Base-by-base conservation (phyloP, 2,329 filamentous ascomycete genomes). In the Colletotrichum nymphaeae region DNA sequence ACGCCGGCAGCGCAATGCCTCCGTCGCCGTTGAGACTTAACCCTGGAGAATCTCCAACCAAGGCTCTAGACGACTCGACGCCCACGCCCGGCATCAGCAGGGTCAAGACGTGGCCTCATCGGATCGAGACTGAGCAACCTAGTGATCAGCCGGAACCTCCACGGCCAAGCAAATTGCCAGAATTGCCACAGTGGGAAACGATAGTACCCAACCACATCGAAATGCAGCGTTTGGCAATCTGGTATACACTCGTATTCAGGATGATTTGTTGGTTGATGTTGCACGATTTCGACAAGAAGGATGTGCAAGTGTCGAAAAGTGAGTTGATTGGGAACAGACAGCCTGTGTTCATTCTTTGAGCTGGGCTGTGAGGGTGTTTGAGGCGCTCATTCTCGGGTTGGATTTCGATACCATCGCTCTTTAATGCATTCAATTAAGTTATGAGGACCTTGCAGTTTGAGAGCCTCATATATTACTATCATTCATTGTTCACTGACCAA, bases 221-320 rank as follows among this genome's bases (percentile, higher is more conserved):
- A 14, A 59, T 32, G 8, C 67, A 73, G 8, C 63, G 74, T 0
- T 72, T 75, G 6, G 76, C 76, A 0, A 77, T 80, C 6, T 83
- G 82, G 82, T 77, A 81, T 8, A 76, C 76, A 0, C 76, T 84
- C 14, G 76, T 84, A 0, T 82, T 83, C 49, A 74, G 82, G 11
- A 84, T 84, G 82, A 56, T 83, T 14, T 82, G 80, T 56, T 83
- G 83, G 83, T 59, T 83, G 11, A 76, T 80, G 46, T 69, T 83
- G n/a, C 82, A 84, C 63, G 80, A 83, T 49, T 83, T 83, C 32
- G 78, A 83, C 67, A 82, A 82, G 71, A 78, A 76, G 52, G 82
- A 84, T 67, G 69, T 78, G 0, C 78, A 81, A 42, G 74, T 82
- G 0, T 74, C 77, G 16, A 81, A 81, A 16, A 78, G 79, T 14